Base-by-base conservation (phyloP, 768 basidiomycete species). In the Boletus pseudopeckii region DNA sequence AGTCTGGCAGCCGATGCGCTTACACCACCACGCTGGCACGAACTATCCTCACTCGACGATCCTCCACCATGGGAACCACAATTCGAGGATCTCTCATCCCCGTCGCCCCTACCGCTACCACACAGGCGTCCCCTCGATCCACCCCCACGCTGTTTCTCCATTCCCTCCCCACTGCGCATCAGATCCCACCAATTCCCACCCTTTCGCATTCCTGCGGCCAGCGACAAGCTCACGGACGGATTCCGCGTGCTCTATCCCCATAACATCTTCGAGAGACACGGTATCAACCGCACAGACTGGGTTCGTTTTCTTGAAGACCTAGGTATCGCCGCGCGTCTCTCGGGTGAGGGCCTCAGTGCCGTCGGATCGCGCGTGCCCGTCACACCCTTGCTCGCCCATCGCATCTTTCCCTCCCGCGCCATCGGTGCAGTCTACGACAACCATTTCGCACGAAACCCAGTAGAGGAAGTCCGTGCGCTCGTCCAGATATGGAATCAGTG, bases 401-500 rank as follows among this genome's bases (percentile, higher is more conserved):
- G 58, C 20, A 38, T 64, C 8, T 66, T 64, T 26, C 50, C 62
- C 3, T n/a, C 54, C 1, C 54, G 48, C 30, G 17, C 43, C 5
- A 22, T 57, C 17, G 65, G 65, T 10, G 43, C 47, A 14, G 45
- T 50, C 9, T 70, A 70, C 43, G 60, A 70, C 45, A 20, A 51
- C 0, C 45, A 9, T 18, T 70, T 70, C 37, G 44, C 44, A 30
- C 61, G 60, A 37, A 60, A 20, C 38, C 55, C 57, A 1, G 20
- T 45, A 2, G 54, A 65, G 2, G 61, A 70, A 34, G 64, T 71
- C 30, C 52, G 56, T 45, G 66, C 68, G 7, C 58, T 70, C 30
- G 41, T 70, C 10, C 40, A 52, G 17, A 52, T 71, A 14, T 70
- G 68, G 68, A 70, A 71, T 22, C 57, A 70, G 49, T 64, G 68